These are phyloP conservation scores for Yarrowia phangngaensis DNA, from an alignment of 805 yeast genomes.

Conservation along the genomic window DNA sequence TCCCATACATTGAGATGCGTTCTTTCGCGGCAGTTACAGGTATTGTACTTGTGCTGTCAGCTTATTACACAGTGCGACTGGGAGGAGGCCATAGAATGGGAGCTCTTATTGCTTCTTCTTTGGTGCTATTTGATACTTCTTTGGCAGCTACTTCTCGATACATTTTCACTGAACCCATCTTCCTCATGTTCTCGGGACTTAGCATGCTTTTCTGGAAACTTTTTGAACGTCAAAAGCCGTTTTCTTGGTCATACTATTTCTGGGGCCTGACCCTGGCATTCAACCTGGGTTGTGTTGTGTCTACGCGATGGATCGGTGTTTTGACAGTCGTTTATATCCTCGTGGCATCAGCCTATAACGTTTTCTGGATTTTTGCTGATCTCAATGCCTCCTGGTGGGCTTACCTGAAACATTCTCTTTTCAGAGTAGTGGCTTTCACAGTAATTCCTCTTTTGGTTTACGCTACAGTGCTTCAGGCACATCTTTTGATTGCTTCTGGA, in stretches of 20 bases:
- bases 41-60: conserved; percentile 43
- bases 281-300: conserved; percentile 45
- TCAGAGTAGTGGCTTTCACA: conserved; percentile 40
- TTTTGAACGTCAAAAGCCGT: conserved; percentile 41
- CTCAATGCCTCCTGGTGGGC: conserved; percentile 40
- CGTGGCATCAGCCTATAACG: conserved; percentile 40
- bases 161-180: conserved; percentile 38
- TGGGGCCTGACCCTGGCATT: conserved; percentile 41
- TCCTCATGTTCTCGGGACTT: conserved; percentile 36
- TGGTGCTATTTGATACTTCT: conserved; percentile 52
- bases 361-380: conserved; percentile 62
- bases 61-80: conserved; percentile 47
- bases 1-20: conserved; percentile 47
- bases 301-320: conserved; percentile 56
- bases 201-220: conserved; percentile 45
- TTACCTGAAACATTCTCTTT: conserved; percentile 39
- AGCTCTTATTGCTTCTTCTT: conserved; percentile 44
- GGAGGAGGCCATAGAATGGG: conserved; percentile 46
- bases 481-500: conserved; percentile 40
- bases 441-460: conserved; percentile 51
- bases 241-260: conserved; percentile 46
- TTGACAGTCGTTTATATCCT: conserved; percentile 53
- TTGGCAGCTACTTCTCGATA: conserved; percentile 48
- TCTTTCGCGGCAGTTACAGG: conserved; percentile 48
- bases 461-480: conserved; percentile 46